Evolutionary conservation across 1,139 yeast genomes (phyloP).

Genomic region (Suhomyces kunorum): DNA sequence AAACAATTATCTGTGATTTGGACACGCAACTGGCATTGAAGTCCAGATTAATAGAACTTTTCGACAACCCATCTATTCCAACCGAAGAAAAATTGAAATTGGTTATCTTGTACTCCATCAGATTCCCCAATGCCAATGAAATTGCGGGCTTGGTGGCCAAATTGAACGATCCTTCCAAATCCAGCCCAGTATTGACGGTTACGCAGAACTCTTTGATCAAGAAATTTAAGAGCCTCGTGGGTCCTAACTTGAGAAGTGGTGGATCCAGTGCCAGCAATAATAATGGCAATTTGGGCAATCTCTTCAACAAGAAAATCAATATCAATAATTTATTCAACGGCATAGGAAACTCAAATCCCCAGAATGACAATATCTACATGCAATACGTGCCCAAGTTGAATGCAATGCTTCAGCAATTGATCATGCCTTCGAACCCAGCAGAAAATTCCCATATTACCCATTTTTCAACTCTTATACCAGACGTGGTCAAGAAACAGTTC

Average conservation of each 20-base stretch:
- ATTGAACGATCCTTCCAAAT: conserved; percentile 31
- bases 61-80: conserved; percentile 29
- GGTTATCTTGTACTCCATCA: conserved; percentile 69
- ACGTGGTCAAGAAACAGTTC: conserved; percentile 33
- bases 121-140: conserved; percentile 46
- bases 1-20: conserved; percentile 68
- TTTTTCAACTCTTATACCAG: conserved; percentile 24
- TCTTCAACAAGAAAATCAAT: conserved; percentile 29
- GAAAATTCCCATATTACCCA: conserved; percentile 8
- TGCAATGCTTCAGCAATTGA: conserved; percentile 30
- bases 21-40: conserved; percentile 36
- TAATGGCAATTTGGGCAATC: conserved; percentile 26
- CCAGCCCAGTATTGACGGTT: conserved; percentile 34
- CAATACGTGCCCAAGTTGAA: conserved; percentile 78
- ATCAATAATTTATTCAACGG: conserved; percentile 28
- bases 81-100: conserved; percentile 46
- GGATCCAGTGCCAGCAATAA: conserved; percentile 9
- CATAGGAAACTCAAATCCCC: conserved; percentile 23
- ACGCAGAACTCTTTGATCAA: conserved; percentile 37
- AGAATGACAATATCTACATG: conserved; percentile 54
- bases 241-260: conserved; percentile 9
- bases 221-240: conserved; percentile 28
- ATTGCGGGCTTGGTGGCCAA: conserved; percentile 27
- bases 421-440: conserved; percentile 17
- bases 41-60: conserved; percentile 27